Conservation (phyloP, 805 yeast species). For the Kuraishia borneana region DNA sequence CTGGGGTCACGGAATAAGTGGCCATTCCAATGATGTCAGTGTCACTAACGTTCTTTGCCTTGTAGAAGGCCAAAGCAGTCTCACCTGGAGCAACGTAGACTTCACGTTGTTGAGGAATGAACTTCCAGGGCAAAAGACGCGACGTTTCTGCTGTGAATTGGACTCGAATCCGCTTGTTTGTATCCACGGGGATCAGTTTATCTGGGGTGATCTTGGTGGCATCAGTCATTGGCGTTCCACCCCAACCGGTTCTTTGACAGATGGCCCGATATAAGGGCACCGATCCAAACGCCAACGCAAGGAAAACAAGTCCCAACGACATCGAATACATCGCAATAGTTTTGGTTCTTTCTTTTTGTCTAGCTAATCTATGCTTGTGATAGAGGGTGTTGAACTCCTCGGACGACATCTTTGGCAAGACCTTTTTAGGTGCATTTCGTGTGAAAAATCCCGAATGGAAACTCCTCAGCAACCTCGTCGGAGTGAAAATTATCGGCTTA, state of each 20-base stretch:
- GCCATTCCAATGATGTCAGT: slow-evolving; percentile 98
- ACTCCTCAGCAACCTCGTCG: too few relatives aligned
- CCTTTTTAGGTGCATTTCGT: slow-evolving; percentile 7
- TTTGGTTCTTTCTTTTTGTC: slow-evolving; percentile 24
- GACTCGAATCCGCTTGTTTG: slow-evolving; percentile 71
- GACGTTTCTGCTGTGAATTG: slow-evolving; percentile 89
- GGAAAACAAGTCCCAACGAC: slow-evolving; percentile 57
- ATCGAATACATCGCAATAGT: slow-evolving; percentile 57
- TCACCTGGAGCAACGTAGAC: slow-evolving; percentile 93
- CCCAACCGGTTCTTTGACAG: slow-evolving; percentile 93
- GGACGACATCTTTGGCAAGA: slow-evolving; percentile 18
- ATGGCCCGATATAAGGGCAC: slow-evolving; percentile 88
- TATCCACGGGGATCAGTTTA: slow-evolving; percentile 77
- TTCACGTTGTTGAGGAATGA: slow-evolving; percentile 88
- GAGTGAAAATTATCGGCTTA: too few relatives aligned
- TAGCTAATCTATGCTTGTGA: slow-evolving; percentile 13
- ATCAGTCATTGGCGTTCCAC: slow-evolving; percentile 92
- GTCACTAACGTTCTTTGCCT: slow-evolving; percentile 76
- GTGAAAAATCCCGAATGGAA: too few relatives aligned
- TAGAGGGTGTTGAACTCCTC: slow-evolving; percentile 18
- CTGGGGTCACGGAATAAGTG: slow-evolving; percentile 93
- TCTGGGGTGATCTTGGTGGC: slow-evolving; percentile 71
- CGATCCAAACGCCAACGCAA: slow-evolving; percentile 77
- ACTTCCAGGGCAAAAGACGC: slow-evolving; percentile 86
- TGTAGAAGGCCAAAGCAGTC: slow-evolving; percentile 92